Evolutionary conservation across 2,329 filamentous ascomycete genomes (phyloP).

Genomic region (Fusarium sp.): DNA sequence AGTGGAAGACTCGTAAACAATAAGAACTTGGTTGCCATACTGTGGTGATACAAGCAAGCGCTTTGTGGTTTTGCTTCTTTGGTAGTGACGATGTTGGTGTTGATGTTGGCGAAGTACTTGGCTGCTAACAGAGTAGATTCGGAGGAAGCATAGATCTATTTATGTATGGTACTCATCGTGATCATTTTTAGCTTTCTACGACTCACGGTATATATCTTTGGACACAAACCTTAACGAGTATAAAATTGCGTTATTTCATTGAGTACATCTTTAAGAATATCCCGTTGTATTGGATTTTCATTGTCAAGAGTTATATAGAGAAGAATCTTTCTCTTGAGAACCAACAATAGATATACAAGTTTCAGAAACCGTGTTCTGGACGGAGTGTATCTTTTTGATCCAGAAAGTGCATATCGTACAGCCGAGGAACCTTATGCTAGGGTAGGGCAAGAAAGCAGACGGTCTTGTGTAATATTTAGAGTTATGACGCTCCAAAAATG

Average conservation of each 20-base stretch:
- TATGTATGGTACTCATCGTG: accelerated
- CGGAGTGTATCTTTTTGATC: too few species aligned
- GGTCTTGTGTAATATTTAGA: too few species aligned
- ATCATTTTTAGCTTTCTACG: neutral
- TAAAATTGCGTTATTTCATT: too few species aligned
- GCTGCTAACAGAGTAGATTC: neutral
- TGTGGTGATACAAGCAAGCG: neutral
- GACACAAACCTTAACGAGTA: too few species aligned
- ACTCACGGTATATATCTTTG: too few species aligned
- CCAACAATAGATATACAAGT: neutral
- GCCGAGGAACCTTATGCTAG: neutral
- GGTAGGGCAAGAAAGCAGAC: neutral
- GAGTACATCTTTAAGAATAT: too few species aligned
- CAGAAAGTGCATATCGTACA: neutral
- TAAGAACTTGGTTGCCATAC: neutral
- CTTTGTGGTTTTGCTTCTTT: neutral
- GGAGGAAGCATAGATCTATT: neutral
- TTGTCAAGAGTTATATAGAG: neutral
- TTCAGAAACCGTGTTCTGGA: neutral
- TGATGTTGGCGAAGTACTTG: neutral
- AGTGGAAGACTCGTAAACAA: neutral
- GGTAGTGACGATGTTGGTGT: neutral
- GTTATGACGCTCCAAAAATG: too few species aligned
- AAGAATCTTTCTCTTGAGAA: accelerated
- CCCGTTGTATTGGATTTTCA: too few species aligned